A percentile compares a stretch with the other conserved stretches of the same genome.
phyloP scores from a whole-genome alignment of 805 yeast species.

The Pichia nanzhaoensis region DNA sequence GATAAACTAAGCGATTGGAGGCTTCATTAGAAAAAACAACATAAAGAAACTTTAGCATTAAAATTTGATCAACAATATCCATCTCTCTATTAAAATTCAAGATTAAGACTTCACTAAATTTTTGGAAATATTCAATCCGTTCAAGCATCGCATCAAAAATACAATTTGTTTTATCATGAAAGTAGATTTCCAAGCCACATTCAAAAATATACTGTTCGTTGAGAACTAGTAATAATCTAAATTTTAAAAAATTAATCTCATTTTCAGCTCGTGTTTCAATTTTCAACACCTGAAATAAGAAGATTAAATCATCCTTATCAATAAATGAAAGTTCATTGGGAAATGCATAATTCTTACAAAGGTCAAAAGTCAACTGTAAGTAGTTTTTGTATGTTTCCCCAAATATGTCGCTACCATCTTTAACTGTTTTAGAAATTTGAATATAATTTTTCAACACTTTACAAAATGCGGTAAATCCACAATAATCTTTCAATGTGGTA shows the following conservation, averaged over 20 bases:
- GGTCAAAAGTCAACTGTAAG: slow-evolving; percentile 48
- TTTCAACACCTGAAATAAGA: slow-evolving; percentile 40
- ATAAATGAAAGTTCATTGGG: not conserved
- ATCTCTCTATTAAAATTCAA: slow-evolving; percentile 71
- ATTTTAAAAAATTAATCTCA: slow-evolving; percentile 56
- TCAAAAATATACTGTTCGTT: slow-evolving; percentile 77
- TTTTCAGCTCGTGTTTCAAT: slow-evolving; percentile 41
- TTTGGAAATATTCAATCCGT: slow-evolving; percentile 37
- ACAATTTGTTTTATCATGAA: slow-evolving; percentile 30
- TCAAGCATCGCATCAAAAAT: slow-evolving; percentile 50
- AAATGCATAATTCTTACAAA: slow-evolving; percentile 45
- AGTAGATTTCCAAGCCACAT: slow-evolving; percentile 14
- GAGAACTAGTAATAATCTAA: slow-evolving; percentile 63
- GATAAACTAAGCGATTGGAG: slow-evolving; percentile 64
- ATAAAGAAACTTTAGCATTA: slow-evolving; percentile 74
- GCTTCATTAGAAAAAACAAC: slow-evolving; percentile 59
- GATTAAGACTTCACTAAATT: slow-evolving; percentile 63
- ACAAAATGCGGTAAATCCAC: slow-evolving; percentile 42
- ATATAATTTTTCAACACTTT: slow-evolving; percentile 24
- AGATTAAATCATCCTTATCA: slow-evolving; percentile 30
- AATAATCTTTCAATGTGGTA: slow-evolving; percentile 42
- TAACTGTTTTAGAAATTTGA: slow-evolving; percentile 33
- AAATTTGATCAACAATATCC: slow-evolving; percentile 64
- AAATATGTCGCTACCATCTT: slow-evolving; percentile 26
- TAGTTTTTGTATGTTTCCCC: slow-evolving; percentile 24